Evolutionary conservation across 495 filamentous ascomycete genomes (phyloP), one percentile per base, ranked within the genome.

Genomic region (Pyrenula aspistea): DNA sequence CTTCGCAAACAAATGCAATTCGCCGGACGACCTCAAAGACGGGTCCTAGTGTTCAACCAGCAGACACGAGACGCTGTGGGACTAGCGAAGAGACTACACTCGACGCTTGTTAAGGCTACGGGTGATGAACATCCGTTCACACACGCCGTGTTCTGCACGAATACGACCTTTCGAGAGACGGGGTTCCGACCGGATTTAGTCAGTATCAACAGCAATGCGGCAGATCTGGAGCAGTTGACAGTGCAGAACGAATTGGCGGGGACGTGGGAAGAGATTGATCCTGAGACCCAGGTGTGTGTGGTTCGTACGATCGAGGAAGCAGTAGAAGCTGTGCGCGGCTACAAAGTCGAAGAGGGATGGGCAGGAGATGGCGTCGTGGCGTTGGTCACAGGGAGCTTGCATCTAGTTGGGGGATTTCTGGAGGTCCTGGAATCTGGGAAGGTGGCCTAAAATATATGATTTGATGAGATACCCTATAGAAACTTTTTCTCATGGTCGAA

Each of bases 1-100:
- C 73, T 80, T 48, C 58, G 66, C 3, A 65, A 65, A 52, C 68
- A 69, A 56, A 66, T 68, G 61, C 73, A 61, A 63, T 49, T 56
- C 56, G 50, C 19, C 23, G 24, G 24, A 22, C 22, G 15, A 0
- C 10, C 55, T 22, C 50, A 54, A 2, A 65, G 65, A 10, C 77
- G 83, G n/a, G 82, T 91, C 54, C 73, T 98, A 55, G 83, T 98
- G 53, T 98, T 97, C 78, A 98, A 98, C 70, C 93, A 98, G 63
- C 92, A 96, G 65, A 89, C 85, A 11, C 84, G 91, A 19, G 79
- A 86, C 54, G 88, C 91, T 55, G 68, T 68, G 24, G 73, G 79
- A 11, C 71, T 87, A n/a, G 85, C 86, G 10, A 69, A 77, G 12
- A 77, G 82, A 1, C 83, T 94, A 20, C 78, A 91, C 59, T 71